These are phyloP conservation scores for Diospyros kaki DNA, from an alignment of 148 eudicot species.

Conservation along the genomic window DNA sequence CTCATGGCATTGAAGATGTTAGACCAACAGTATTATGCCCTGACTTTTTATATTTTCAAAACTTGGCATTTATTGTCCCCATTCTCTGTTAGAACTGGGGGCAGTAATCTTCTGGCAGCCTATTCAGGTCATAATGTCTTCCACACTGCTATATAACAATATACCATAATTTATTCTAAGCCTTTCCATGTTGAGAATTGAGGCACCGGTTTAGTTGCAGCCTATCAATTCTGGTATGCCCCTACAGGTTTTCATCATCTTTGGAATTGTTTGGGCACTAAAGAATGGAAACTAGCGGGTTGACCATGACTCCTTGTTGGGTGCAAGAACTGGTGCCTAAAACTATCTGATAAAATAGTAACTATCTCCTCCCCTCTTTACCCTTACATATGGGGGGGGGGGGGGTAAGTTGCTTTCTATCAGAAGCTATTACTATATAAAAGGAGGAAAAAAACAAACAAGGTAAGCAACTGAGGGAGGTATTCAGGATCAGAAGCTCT, in stretches of 20 bases:
- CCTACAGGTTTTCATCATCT: background rate
- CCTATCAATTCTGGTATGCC: background rate
- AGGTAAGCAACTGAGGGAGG: slow-evolving; percentile 1
- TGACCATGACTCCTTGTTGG: background rate
- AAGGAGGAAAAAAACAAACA: background rate
- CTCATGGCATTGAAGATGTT: background rate
- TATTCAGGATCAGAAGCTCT: slow-evolving; percentile 6
- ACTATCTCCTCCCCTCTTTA: too few relatives aligned
- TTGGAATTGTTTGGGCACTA: background rate
- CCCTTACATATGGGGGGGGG: background rate
- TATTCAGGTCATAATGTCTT: slow-evolving; percentile 9
- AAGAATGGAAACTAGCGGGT: background rate
- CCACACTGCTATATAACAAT: background rate
- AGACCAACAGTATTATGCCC: background rate
- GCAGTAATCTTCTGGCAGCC: background rate
- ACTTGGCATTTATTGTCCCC: slow-evolving; percentile 7
- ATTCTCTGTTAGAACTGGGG: slow-evolving; percentile 2
- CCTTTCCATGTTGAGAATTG: background rate
- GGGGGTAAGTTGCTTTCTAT: background rate
- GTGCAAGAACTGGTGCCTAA: background rate
- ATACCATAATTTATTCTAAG: background rate
- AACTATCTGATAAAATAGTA: background rate
- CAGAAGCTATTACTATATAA: background rate
- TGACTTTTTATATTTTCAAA: background rate
- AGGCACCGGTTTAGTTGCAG: background rate